Evolutionary conservation across 129 eudicot species (phyloP), one percentile per base, ranked within the genome.

Genomic region (Glebionis coronaria): DNA sequence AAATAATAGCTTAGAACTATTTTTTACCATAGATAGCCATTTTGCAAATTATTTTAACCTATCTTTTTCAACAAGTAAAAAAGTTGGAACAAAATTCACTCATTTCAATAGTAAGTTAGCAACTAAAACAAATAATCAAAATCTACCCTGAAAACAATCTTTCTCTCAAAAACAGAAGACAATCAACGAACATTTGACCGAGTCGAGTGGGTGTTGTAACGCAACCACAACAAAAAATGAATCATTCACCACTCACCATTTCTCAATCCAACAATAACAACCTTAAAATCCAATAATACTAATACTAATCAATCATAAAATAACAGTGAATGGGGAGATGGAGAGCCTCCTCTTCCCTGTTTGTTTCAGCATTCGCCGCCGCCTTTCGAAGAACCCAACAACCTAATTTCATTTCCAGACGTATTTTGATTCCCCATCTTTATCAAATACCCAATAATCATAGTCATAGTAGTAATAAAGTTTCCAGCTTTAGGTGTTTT

Each of bases 281-380:
- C 42, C 62, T 44, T 55, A 50, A 63, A 15, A 54, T 35, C 9
- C 35, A 71, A 51, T 57, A 20, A 9, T 3, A 54, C 3, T 13
- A 40, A 40, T 20, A 55, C 38, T 35, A 56, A 56, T 20, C 35
- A 31, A 31, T n/a, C n/a, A 31, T 1, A 42, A 44, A 25, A 38
- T 31, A 31, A 69, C 79, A 61, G 87, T 90, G 83, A 90, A 90
- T 87, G 97, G 95, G 97, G 82, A 35, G 42, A 35, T 35, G 42
- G 42, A 35, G 42, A 35, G 42, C 42, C 42, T 35, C 40, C 7
- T 29, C 35, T 7, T 29, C 42, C 42, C 42, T 35, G 42, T 35
- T 35, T 35, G 9, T 35, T 35, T 35, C 42, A 35, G 0, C 42
- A 35, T 35, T 35, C 9, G 42, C 9, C 42, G 42, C 42, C 42